Evolutionary conservation across 2,329 filamentous ascomycete genomes (phyloP).

Genomic region (Pseudogymnoascus sp.): DNA sequence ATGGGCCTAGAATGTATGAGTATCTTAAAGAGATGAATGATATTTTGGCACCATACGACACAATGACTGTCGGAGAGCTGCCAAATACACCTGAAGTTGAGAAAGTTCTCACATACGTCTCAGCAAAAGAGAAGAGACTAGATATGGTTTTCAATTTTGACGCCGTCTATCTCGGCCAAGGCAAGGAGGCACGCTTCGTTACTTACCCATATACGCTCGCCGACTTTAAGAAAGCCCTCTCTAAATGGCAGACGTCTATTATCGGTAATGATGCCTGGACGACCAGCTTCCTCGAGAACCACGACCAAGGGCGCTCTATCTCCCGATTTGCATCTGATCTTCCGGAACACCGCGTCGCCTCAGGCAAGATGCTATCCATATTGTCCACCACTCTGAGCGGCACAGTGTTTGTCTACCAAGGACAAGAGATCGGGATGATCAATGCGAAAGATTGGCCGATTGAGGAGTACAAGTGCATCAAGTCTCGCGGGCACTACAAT

Average conservation of each 20-base stretch:
- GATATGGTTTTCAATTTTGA: constrained; percentile 66
- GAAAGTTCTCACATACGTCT: constrained; percentile 52
- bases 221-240: constrained; percentile 40
- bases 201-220: constrained; percentile 38
- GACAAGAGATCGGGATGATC: constrained; percentile 47
- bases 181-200: constrained; percentile 42
- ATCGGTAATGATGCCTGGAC: constrained; percentile 48
- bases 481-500: constrained; percentile 15
- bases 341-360: constrained; percentile 19
- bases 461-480: constrained; percentile 32
- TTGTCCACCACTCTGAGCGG: constrained; percentile 39
- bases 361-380: constrained; percentile 40
- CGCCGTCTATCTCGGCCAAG: constrained; percentile 52
- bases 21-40: constrained; percentile 58
- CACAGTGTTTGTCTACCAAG: constrained; percentile 48
- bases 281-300: constrained; percentile 55
- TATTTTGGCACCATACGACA: constrained; percentile 51
- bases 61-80: constrained; percentile 65
- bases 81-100: constrained; percentile 51
- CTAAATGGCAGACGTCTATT: constrained; percentile 44
- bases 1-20: constrained; percentile 62
- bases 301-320: constrained; percentile 51
- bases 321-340: constrained; percentile 36
- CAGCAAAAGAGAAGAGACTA: constrained; percentile 48
- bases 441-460: constrained; percentile 45